Conservation (phyloP, 2,329 filamentous ascomycete species). For the Fusarium sp. region DNA sequence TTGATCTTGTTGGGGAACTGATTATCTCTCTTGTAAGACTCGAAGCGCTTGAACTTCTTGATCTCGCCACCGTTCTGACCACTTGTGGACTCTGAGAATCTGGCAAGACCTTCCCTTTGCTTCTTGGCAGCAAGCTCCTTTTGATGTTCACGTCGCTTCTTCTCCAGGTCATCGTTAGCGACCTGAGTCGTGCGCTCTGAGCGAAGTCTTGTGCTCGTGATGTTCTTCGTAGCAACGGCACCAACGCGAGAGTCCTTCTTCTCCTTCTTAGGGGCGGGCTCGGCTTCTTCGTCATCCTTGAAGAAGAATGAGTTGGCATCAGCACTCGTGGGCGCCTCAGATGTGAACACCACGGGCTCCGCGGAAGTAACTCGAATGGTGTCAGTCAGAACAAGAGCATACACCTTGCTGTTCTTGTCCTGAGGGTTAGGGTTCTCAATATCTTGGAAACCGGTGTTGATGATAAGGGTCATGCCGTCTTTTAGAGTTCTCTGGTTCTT, state of each 20-base stretch:
- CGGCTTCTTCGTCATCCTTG: slow-evolving; percentile 92
- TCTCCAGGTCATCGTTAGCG: slow-evolving; percentile 86
- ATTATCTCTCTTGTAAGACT: slow-evolving; percentile 98
- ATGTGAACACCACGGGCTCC: slow-evolving; percentile 92
- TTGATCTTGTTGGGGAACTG: slow-evolving; percentile 87
- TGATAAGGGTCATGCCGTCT: slow-evolving; percentile 96
- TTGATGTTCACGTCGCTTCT: slow-evolving; percentile 89
- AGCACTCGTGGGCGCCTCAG: slow-evolving; percentile 89
- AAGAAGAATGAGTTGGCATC: slow-evolving; percentile 99
- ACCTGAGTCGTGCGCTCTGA: slow-evolving; percentile 90
- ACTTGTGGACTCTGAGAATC: slow-evolving; percentile 87
- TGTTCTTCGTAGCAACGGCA: slow-evolving; percentile 93
- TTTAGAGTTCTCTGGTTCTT: slow-evolving; percentile 88
- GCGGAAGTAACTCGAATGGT: slow-evolving; percentile 86
- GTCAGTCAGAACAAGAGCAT: slow-evolving; percentile 91
- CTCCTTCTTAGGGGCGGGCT: slow-evolving; percentile 88
- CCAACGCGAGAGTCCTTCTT: slow-evolving; percentile 87
- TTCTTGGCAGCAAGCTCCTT: slow-evolving; percentile 90
- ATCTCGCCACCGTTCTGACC: slow-evolving; percentile 90
- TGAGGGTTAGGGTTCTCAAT: slow-evolving; percentile 88
- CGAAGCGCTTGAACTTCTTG: slow-evolving; percentile 99
- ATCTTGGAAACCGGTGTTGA: slow-evolving; percentile 91
- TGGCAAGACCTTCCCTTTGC: slow-evolving; percentile 85
- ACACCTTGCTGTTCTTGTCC: slow-evolving; percentile 89
- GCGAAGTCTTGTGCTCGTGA: slow-evolving; percentile 91